Percentiles rank a stretch among this genome's conserved stretches.
Evolutionary conservation across 2,329 filamentous ascomycete species (phyloP).

Genomic region (Ceratocystis colombiana): DNA sequence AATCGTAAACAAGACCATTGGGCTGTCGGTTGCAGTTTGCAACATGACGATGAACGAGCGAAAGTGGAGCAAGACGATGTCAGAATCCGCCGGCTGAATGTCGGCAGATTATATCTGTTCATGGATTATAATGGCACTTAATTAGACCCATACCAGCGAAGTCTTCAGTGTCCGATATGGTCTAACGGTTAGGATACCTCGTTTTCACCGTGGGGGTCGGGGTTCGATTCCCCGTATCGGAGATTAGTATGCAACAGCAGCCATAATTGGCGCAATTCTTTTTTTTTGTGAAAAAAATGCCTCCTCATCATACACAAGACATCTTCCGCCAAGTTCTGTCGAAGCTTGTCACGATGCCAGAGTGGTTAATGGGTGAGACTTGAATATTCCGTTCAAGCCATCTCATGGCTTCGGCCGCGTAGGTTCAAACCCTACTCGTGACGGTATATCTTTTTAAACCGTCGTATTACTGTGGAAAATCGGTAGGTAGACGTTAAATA

Average conservation of each 20-base stretch:
- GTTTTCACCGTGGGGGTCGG: conserved; percentile 26
- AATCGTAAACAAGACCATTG: neutral
- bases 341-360: conserved; percentile 24
- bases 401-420: conserved; percentile 26
- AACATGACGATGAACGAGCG: conserved; percentile 9
- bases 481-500: no score
- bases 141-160: fast-evolving
- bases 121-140: no score
- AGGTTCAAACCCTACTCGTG: conserved; percentile 26
- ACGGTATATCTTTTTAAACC: neutral
- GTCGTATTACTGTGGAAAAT: no score
- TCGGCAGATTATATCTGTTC: neutral
- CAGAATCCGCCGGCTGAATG: neutral
- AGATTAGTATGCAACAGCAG: neutral
- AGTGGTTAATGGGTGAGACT: conserved; percentile 26
- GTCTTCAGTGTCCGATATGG: conserved; percentile 20
- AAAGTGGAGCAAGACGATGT: neutral
- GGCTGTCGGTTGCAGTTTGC: neutral
- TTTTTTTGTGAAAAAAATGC: no score
- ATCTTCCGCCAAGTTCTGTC: no score
- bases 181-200: conserved; percentile 26
- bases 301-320: no score
- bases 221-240: conserved; percentile 26
- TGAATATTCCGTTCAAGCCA: conserved; percentile 25
- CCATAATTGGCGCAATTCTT: fast-evolving